Conservation (phyloP, 1,139 yeast species). For the Geotrichum citri-aurantii region DNA sequence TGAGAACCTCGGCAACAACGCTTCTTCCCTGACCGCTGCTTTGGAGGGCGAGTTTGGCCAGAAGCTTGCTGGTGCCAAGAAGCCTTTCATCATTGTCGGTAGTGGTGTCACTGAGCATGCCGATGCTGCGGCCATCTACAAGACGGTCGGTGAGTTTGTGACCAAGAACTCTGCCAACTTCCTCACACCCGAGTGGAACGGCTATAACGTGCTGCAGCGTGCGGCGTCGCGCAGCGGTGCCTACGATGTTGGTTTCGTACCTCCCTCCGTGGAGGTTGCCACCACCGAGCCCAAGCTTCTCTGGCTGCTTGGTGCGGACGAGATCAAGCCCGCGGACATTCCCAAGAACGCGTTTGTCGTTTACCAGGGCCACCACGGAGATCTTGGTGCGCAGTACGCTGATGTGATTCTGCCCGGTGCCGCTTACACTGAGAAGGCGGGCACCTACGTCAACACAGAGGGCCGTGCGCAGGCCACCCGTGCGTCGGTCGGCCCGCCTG, state of each 20-base stretch:
- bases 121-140: constrained; percentile 60
- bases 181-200: constrained; percentile 73
- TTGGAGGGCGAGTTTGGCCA: constrained; percentile 64
- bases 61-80: constrained; percentile 59
- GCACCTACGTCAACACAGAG: constrained; percentile 83
- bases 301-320: constrained; percentile 82
- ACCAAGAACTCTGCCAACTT: constrained; percentile 51
- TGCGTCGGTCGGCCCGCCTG: constrained; percentile 86
- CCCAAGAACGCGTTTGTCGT: constrained; percentile 85
- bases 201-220: constrained; percentile 74
- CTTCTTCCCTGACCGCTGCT: constrained; percentile 53
- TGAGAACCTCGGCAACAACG: constrained; percentile 58
- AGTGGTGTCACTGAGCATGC: constrained; percentile 68
- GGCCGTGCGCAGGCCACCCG: constrained; percentile 83
- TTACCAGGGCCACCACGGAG: constrained; percentile 93
- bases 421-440: constrained; percentile 83
- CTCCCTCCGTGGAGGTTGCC: constrained; percentile 45
- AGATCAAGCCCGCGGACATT: constrained; percentile 59
- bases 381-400: constrained; percentile 80
- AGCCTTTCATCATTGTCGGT: constrained; percentile 77
- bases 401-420: constrained; percentile 85
- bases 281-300: constrained; percentile 63
- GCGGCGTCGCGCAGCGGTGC: constrained; percentile 86
- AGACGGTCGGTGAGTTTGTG: constrained; percentile 59
- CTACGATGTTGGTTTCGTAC: constrained; percentile 73